These are phyloP conservation scores for Cercospora citrullina DNA, from an alignment of 2,329 filamentous ascomycete species.

Conservation along the genomic window DNA sequence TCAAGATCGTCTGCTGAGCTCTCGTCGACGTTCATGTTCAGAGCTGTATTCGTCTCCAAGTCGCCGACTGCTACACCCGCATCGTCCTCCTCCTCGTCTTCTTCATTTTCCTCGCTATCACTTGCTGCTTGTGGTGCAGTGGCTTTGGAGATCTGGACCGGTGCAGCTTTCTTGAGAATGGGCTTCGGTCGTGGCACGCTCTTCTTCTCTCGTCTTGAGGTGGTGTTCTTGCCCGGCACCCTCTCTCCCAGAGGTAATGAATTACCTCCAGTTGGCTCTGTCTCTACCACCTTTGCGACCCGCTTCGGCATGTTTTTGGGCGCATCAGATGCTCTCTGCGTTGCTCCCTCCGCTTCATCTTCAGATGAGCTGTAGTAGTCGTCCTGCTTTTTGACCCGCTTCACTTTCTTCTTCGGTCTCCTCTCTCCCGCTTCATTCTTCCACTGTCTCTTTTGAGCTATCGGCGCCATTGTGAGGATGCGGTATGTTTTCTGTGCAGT, in stretches of 20 bases:
- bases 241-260: slow-evolving; percentile 13
- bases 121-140: slow-evolving; percentile 11
- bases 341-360: slow-evolving; percentile 46
- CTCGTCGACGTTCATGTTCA: slow-evolving; percentile 26
- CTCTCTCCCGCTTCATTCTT: slow-evolving; percentile 61
- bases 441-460: slow-evolving; percentile 38
- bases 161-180: slow-evolving; percentile 24
- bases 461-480: slow-evolving; percentile 29
- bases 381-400: slow-evolving; percentile 62
- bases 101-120: slow-evolving; percentile 19
- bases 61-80: slow-evolving; percentile 19
- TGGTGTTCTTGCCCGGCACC: slow-evolving; percentile 19
- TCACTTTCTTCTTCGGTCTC: slow-evolving; percentile 54
- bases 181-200: slow-evolving; percentile 21
- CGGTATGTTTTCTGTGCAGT: neutral
- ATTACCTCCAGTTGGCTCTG: slow-evolving; percentile 9
- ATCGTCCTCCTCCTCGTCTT: slow-evolving; percentile 22
- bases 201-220: slow-evolving; percentile 16
- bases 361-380: slow-evolving; percentile 66
- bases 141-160: slow-evolving; percentile 12
- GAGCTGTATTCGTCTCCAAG: slow-evolving; percentile 24
- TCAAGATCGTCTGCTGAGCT: slow-evolving; percentile 37
- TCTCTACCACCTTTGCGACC: slow-evolving; percentile 15
- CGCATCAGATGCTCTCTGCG: slow-evolving; percentile 31
- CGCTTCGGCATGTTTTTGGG: slow-evolving; percentile 27